Percentiles rank a stretch among this genome's conserved stretches.
These are phyloP conservation scores for Astragalus membranaceus DNA, from an alignment of 306 rosid genomes.

Conservation along the genomic window DNA sequence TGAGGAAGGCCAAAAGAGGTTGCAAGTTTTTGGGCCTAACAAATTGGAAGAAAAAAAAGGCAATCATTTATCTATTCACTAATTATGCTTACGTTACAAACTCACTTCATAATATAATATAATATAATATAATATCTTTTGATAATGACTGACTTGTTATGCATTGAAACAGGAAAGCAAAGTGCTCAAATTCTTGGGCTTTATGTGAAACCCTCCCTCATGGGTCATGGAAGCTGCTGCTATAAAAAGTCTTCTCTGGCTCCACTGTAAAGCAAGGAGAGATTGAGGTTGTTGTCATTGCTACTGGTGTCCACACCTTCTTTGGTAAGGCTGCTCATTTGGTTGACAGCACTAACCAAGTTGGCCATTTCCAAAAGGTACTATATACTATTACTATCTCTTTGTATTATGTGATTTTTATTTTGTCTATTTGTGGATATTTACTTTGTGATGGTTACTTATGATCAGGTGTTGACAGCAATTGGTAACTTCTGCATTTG, in stretches of 20 bases:
- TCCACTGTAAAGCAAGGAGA: conserved; percentile 95
- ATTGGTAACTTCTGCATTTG: no score
- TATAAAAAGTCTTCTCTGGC: conserved; percentile 82
- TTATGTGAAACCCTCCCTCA: conserved; percentile 94
- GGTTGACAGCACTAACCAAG: conserved; percentile 74
- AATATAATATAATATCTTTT: background rate
- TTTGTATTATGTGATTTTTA: no score
- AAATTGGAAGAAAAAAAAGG: conserved; percentile 82
- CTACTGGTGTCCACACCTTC: conserved; percentile 92
- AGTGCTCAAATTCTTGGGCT: conserved; percentile 70
- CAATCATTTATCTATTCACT: background rate
- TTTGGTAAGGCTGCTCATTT: conserved; percentile 96
- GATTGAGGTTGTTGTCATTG: conserved; percentile 85
- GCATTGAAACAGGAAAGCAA: conserved; percentile 58
- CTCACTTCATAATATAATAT: background rate
- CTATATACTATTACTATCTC: no score
- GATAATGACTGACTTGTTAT: background rate
- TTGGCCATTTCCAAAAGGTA: no score
- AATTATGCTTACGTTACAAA: background rate
- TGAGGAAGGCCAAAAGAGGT: conserved; percentile 68
- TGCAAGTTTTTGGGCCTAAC: conserved; percentile 72
- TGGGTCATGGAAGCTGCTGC: conserved; percentile 97
- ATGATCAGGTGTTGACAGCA: no score
- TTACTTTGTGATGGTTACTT: no score
- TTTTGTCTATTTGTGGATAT: no score